Percentiles rank a stretch among this genome's conserved stretches.
Conservation (phyloP, 2,329 filamentous ascomycete genomes). For the Microcyclosporella mali region DNA sequence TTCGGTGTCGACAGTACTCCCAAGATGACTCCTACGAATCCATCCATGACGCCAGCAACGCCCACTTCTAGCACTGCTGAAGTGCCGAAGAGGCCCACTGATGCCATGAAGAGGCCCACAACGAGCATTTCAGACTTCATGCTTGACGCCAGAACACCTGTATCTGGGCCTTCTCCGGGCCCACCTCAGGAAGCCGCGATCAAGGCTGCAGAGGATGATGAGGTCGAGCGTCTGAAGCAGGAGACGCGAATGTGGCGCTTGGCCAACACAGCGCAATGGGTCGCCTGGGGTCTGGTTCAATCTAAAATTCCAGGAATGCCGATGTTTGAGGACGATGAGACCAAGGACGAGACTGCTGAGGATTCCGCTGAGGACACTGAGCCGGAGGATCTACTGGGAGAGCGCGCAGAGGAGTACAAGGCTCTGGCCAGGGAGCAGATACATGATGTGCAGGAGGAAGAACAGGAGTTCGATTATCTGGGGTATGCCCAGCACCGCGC, state of each 20-base stretch:
- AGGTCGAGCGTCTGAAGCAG: conserved; percentile 64
- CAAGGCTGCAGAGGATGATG: conserved; percentile 54
- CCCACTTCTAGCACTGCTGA: conserved; percentile 24
- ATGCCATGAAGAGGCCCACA: conserved; percentile 29
- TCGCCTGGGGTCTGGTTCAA: conserved; percentile 94
- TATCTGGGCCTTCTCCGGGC: conserved; percentile 18
- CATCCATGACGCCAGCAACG: conserved; percentile 18
- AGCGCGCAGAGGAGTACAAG: conserved; percentile 24
- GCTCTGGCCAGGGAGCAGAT: conserved; percentile 20
- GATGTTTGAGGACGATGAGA: conserved; percentile 30
- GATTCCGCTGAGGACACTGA: conserved; percentile 21
- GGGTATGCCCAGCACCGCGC: conserved; percentile 85
- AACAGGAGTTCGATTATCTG: conserved; percentile 87
- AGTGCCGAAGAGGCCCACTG: conserved; percentile 30
- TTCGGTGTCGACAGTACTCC: conserved; percentile 47
- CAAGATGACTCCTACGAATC: conserved; percentile 18
- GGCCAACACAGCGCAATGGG: conserved; percentile 84
- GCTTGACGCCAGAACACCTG: conserved; percentile 59
- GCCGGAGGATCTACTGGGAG: conserved; percentile 28
- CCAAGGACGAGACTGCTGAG: conserved; percentile 7
- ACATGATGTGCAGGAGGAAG: conserved; percentile 48
- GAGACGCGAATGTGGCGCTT: conserved; percentile 81
- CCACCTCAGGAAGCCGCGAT: conserved; percentile 41
- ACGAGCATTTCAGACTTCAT: conserved; percentile 59
- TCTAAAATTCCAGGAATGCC: conserved; percentile 75